Evolutionary conservation across 2,329 filamentous ascomycete genomes (phyloP).

Genomic region (Sporothrix brasiliensis): DNA sequence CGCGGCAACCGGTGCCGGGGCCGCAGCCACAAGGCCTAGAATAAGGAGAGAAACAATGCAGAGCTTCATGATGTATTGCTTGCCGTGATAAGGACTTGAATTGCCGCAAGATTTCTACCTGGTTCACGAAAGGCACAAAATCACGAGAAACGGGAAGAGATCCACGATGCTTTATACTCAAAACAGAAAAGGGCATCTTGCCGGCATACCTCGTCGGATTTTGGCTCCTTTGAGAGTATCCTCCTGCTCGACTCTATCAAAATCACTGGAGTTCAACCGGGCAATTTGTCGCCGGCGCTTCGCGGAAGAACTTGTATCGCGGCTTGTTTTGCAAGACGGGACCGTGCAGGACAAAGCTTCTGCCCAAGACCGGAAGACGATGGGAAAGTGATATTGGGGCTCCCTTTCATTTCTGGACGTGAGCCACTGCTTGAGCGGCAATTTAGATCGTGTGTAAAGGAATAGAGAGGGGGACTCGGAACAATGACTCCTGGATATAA

Average conservation of each 20-base stretch:
- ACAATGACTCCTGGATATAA: not conserved
- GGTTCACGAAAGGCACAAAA: not conserved
- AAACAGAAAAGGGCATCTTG: not conserved
- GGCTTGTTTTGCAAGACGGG: not conserved
- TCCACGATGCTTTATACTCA: not conserved
- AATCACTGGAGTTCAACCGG: not conserved
- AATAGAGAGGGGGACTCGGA: not conserved
- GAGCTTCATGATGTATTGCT: constrained; percentile 20
- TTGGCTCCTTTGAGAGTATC: not conserved
- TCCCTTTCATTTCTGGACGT: not conserved
- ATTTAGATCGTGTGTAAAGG: not conserved
- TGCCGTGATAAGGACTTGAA: not conserved
- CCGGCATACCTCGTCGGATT: not conserved
- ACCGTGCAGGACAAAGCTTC: not conserved
- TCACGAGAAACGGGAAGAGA: constrained; percentile 13
- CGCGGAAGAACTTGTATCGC: not conserved
- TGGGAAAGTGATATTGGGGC: not conserved
- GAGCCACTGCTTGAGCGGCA: not conserved
- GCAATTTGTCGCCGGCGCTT: not conserved
- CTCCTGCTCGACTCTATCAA: not conserved
- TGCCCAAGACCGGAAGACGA: constrained; percentile 3
- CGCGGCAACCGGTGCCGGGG: constrained; percentile 14
- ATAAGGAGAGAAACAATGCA: not conserved
- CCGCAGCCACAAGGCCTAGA: constrained; percentile 8
- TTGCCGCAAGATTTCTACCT: not conserved